phyloP scores from a whole-genome alignment of 176 grass and related monocot species.

The Luzula sylvatica region DNA sequence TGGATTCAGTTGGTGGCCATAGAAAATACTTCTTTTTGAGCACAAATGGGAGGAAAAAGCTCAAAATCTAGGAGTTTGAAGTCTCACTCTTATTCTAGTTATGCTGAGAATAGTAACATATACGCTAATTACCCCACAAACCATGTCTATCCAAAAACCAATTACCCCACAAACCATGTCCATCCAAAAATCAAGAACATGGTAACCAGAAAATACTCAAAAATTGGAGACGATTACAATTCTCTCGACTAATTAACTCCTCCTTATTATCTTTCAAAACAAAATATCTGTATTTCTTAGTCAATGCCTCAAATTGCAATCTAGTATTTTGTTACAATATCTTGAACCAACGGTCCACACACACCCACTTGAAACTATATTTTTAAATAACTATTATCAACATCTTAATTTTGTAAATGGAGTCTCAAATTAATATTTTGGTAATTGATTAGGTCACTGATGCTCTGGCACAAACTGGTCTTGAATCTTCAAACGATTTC shows the following conservation, averaged over 20 bases:
- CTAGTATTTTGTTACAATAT: too few species aligned
- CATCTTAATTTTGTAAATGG: neutral
- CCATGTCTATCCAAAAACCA: too few species aligned
- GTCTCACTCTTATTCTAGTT: conserved; percentile 2
- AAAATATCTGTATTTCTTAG: too few species aligned
- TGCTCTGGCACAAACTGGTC: conserved; percentile 52
- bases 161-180: conserved; percentile 1
- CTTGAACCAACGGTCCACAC: too few species aligned
- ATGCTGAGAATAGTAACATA: neutral
- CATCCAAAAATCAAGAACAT: conserved; percentile 5
- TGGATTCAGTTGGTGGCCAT: too few species aligned
- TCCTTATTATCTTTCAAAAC: too few species aligned
- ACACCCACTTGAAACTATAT: too few species aligned
- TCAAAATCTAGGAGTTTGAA: conserved; percentile 24
- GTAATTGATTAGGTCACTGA: conserved; percentile 56
- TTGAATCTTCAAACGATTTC: conserved; percentile 82
- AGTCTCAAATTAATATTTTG: neutral
- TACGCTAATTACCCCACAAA: too few species aligned
- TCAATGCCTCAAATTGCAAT: too few species aligned
- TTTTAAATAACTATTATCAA: neutral
- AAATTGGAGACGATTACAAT: conserved; percentile 47
- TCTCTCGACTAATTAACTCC: conserved; percentile 42
- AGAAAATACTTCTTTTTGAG: neutral
- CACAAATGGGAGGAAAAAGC: conserved; percentile 31
- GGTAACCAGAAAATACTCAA: conserved; percentile 20